Conservation (phyloP, 192 early-diverging fungal genomes). For the Dispira simplex region DNA sequence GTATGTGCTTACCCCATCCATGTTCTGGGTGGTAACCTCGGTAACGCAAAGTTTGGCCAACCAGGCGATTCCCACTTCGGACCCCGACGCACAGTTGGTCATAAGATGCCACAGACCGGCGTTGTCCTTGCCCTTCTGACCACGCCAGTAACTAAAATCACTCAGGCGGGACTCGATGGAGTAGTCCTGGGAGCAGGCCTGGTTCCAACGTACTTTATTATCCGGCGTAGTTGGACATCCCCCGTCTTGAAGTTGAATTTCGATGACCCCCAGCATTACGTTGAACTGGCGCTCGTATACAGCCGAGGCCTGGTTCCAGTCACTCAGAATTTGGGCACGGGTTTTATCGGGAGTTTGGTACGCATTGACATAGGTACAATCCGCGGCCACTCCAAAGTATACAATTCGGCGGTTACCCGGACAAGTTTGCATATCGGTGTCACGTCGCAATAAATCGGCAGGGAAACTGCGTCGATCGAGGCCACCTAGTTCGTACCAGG, state of each 20-base stretch:
- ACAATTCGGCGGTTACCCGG: slow-evolving; percentile 17
- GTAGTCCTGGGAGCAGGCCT: slow-evolving; percentile 49
- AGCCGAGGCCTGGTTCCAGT: slow-evolving; percentile 69
- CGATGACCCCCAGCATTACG: slow-evolving; percentile 66
- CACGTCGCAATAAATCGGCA: slow-evolving; percentile 14
- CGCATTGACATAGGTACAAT: slow-evolving; percentile 46
- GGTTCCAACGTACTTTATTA: slow-evolving; percentile 50
- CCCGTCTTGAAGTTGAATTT: slow-evolving; percentile 49
- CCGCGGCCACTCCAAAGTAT: slow-evolving; percentile 58
- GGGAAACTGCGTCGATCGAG: slow-evolving; percentile 18
- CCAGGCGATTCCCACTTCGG: slow-evolving; percentile 83
- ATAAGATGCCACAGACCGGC: slow-evolving; percentile 87
- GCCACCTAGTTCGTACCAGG: slow-evolving; percentile 15
- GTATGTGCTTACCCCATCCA: slow-evolving; percentile 28
- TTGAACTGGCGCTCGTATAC: slow-evolving; percentile 80
- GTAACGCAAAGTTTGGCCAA: slow-evolving; percentile 51
- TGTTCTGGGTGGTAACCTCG: slow-evolving; percentile 27
- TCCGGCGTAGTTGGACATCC: slow-evolving; percentile 33
- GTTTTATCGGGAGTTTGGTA: slow-evolving; percentile 38
- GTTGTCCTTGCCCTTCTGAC: slow-evolving; percentile 45
- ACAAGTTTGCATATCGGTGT: slow-evolving; percentile 20
- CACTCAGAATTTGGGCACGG: slow-evolving; percentile 54
- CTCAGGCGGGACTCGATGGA: slow-evolving; percentile 55
- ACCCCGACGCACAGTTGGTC: slow-evolving; percentile 65
- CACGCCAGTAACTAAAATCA: slow-evolving; percentile 87